phyloP scores from a whole-genome alignment of 1,139 yeast species.

The Candida tropicalis region DNA sequence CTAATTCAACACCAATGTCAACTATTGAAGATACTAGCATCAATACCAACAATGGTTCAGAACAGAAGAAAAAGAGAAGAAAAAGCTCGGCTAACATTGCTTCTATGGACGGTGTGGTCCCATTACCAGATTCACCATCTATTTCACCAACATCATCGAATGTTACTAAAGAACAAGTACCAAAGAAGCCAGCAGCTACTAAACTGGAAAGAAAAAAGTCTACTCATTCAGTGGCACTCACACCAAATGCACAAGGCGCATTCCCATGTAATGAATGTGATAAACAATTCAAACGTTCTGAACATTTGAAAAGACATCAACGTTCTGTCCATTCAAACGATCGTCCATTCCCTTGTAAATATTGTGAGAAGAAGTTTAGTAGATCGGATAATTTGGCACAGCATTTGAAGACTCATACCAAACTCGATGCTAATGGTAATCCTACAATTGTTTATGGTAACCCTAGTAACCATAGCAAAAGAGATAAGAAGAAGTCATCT shows the following conservation, averaged over 20 bases:
- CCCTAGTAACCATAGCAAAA: slow-evolving; percentile 33
- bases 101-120: background rate
- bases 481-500: slow-evolving; percentile 19
- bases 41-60: background rate
- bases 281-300: slow-evolving; percentile 50
- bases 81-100: slow-evolving; percentile 12
- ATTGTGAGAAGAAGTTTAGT: slow-evolving; percentile 51
- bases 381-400: slow-evolving; percentile 53
- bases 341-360: slow-evolving; percentile 51
- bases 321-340: slow-evolving; percentile 52
- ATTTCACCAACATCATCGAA: slow-evolving; percentile 12
- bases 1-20: background rate
- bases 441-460: slow-evolving; percentile 42
- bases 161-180: background rate
- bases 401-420: slow-evolving; percentile 52
- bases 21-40: background rate
- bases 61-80: slow-evolving; percentile 15
- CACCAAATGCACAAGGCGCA: slow-evolving; percentile 18
- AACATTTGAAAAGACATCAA: slow-evolving; percentile 51
- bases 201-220: slow-evolving; percentile 9
- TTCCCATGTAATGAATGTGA: slow-evolving; percentile 51
- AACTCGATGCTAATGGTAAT: slow-evolving; percentile 37
- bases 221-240: slow-evolving; percentile 14
- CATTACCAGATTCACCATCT: slow-evolving; percentile 10
- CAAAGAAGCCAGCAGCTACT: background rate